Percentiles rank a stretch among this genome's conserved stretches.
These are phyloP conservation scores for Kwoniella bestiolae DNA, from an alignment of 768 basidiomycete species.

Conservation along the genomic window DNA sequence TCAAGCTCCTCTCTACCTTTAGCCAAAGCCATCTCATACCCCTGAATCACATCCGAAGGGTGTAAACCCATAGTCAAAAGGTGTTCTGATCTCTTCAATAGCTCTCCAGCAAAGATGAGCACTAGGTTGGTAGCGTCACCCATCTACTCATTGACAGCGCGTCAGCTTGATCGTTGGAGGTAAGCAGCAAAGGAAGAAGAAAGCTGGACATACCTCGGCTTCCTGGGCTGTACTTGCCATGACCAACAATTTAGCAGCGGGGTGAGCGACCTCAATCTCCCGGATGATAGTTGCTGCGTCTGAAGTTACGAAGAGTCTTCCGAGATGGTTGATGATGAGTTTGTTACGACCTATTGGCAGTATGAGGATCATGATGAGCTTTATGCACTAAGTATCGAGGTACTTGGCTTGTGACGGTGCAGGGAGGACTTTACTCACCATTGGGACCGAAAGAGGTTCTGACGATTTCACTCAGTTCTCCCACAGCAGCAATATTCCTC, in stretches of 20 bases:
- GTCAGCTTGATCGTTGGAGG: conserved; percentile 15
- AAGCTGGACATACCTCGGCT: conserved; percentile 68
- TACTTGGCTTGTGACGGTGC: not conserved
- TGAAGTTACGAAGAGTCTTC: conserved; percentile 92
- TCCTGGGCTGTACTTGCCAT: conserved; percentile 98
- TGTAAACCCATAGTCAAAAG: conserved; percentile 95
- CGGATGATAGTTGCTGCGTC: conserved; percentile 98
- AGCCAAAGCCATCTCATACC: conserved; percentile 85
- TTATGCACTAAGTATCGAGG: not conserved
- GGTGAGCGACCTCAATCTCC: conserved; percentile 98
- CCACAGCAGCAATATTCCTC: conserved; percentile 94
- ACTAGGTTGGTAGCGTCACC: conserved; percentile 97
- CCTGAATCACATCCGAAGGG: conserved; percentile 91
- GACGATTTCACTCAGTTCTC: conserved; percentile 90
- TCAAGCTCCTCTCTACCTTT: conserved; percentile 88
- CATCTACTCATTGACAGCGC: conserved; percentile 65
- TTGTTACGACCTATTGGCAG: conserved; percentile 80
- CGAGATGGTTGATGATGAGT: conserved; percentile 95
- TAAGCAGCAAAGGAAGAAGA: not conserved
- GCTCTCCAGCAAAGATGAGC: conserved; percentile 90
- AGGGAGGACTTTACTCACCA: conserved; percentile 70
- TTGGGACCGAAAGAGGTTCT: conserved; percentile 96
- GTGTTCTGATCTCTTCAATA: conserved; percentile 89
- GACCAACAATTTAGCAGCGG: conserved; percentile 97
- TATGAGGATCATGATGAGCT: not conserved